phyloP scores from a whole-genome alignment of 768 basidiomycete species.

The Lactarius sanguifluus region DNA sequence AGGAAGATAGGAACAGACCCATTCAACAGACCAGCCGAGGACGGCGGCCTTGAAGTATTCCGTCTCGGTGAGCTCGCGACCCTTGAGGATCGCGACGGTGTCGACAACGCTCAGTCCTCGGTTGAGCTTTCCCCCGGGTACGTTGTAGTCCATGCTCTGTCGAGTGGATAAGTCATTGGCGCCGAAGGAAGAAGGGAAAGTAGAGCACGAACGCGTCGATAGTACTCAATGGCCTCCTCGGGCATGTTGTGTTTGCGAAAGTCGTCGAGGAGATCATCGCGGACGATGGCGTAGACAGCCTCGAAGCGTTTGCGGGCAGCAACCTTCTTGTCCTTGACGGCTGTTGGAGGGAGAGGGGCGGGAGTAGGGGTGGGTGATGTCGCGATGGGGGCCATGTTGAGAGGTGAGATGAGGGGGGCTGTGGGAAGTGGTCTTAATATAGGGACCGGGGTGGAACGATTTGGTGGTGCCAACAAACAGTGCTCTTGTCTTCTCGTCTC shows the following conservation, averaged over 20 bases:
- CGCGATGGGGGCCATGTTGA: conserved; percentile 23
- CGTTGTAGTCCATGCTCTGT: conserved; percentile 89
- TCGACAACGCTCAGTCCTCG: conserved; percentile 96
- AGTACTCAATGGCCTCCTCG: conserved; percentile 82
- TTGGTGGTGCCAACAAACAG: neutral
- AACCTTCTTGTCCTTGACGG: conserved; percentile 20
- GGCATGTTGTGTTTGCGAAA: conserved; percentile 77
- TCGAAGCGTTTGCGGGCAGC: conserved; percentile 62
- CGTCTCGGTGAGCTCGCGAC: conserved; percentile 63
- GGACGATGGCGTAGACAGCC: conserved; percentile 65
- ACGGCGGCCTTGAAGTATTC: conserved; percentile 89
- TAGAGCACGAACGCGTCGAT: conserved; percentile 56
- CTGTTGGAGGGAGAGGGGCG: neutral
- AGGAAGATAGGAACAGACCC: conserved; percentile 51
- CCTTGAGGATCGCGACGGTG: conserved; percentile 84
- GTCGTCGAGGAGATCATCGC: conserved; percentile 73
- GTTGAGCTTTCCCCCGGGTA: conserved; percentile 96
- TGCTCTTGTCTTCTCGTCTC: neutral
- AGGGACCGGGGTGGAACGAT: neutral
- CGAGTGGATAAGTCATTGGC: neutral
- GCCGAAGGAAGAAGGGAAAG: neutral
- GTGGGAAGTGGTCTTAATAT: neutral
- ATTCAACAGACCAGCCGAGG: conserved; percentile 94
- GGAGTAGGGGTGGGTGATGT: conserved; percentile 4
- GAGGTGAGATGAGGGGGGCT: neutral